Evolutionary conservation across 2,329 filamentous ascomycete species (phyloP), one percentile per base, ranked within the genome.

Genomic region (Paecilomyces sp.): DNA sequence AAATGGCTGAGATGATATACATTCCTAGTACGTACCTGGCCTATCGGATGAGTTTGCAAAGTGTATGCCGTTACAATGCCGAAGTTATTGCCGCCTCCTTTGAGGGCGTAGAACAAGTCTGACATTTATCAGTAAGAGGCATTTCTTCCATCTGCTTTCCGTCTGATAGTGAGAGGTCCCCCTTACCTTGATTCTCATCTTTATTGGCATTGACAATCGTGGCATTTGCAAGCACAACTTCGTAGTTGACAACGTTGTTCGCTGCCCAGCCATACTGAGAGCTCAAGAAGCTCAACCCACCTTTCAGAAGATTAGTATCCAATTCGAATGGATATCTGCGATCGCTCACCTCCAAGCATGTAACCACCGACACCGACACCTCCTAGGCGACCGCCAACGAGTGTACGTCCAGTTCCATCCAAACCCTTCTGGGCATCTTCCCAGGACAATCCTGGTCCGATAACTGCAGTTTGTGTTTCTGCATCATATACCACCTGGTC

Each of bases 231-330:
- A 80, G 72, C 8, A 80, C 76, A 18, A 81, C 72, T 59, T 82
- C 77, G 56, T 72, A 79, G 55, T 79, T 76, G 28, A 78, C 68
- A 5, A 82, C 73, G 58, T 77, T 80, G 61, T 80, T 78, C 33
- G 76, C 76, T 18, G 79, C 76, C 74, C 78, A 79, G 22, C 80
- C 80, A 61, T 82, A 79, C 62, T 82, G 73, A 9, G 78, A 75
- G 28, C 78, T 79, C 67, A 84, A 71, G 62, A 82, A 84, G 56
- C 81, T 83, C 61, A 73, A 63, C 7, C 72, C 72, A 55, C 68
- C 72, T 74, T 30, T 0, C 31, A 36, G n/a, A 50, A 53, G 66
- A 53, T 66, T 22, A 31, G 47, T 34, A 18, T 6, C 53, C 8
- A n/a, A 25, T 30, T 53, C 8, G 18, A 15, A 41, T 2, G 36